Percentiles rank a stretch among this genome's conserved stretches.
Evolutionary conservation across 2,329 filamentous ascomycete species (phyloP).

Genomic region (Colletotrichum kahawae): DNA sequence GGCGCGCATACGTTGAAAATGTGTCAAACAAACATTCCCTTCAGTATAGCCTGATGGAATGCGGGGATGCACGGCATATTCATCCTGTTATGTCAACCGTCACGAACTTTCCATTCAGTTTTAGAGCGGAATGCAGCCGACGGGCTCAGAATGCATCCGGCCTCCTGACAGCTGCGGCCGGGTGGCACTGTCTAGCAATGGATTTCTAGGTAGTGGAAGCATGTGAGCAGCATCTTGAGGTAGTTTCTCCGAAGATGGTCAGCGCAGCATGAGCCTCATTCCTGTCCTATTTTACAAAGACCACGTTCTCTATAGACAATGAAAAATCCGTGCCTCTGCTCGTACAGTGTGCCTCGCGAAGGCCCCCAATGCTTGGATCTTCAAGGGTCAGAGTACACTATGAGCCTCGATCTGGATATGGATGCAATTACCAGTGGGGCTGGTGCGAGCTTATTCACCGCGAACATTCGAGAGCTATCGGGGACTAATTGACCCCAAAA

Average conservation of each 20-base stretch:
- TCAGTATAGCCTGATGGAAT: background rate
- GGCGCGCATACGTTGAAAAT: background rate
- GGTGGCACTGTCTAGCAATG: background rate
- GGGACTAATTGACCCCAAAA: background rate
- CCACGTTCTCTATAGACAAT: background rate
- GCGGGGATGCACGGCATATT: background rate
- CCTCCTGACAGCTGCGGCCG: background rate
- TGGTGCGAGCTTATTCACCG: background rate
- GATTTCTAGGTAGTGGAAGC: too few relatives aligned
- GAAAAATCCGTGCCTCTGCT: background rate
- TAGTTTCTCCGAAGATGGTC: background rate
- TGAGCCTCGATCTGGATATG: background rate
- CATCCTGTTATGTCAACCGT: background rate
- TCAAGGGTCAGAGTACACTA: background rate
- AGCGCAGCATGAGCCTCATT: background rate
- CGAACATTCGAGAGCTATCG: background rate
- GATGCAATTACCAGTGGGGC: background rate
- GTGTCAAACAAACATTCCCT: fast-evolving
- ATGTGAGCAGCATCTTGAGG: background rate
- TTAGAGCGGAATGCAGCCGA: background rate
- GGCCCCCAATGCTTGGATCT: background rate
- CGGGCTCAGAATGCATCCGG: background rate
- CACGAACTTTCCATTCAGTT: background rate
- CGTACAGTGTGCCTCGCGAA: background rate
- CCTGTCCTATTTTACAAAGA: background rate